Base-by-base conservation (phyloP, 1,139 yeast species). In the Wickerhamomyces sp. region DNA sequence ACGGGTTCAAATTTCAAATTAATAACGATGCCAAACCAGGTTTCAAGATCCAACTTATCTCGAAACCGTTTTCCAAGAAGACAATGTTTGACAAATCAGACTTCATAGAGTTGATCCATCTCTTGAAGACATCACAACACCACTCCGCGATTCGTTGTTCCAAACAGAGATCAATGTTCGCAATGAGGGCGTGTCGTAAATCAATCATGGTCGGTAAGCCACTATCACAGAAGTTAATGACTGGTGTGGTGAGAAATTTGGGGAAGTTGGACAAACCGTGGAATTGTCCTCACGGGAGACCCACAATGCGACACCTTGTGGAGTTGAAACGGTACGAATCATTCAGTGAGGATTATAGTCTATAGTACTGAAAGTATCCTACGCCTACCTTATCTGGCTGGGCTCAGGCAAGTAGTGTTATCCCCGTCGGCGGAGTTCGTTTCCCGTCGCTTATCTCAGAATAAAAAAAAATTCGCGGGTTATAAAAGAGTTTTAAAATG, bases 231-330 rank as follows among this genome's bases (percentile, higher is more conserved):
- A 61, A 57, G 9, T 71, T 75, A 7, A 93, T 93, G 99, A 55
- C 59, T 3, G 61, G 56, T 30, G 77, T 91, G 2, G 89, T 91
- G 3, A 56, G 62, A 21, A 73, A 88, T 49, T 62, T 93, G 38
- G 76, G 93, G 16, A 62, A 58, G 0, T 63, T 93, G 25, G 91
- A 88, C 43, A 86, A 86, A 52, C 99, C 99, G 0, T 93, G 98
- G 98, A 91, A 89, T 53, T 91, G 99, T 58, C 99, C 99, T 0
- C 99, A 91, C 59, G 98, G 99, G 0, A 66, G 99, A 42, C 99
- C 98, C 1, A 91, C 99, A 2, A 76, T 91, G 82, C 68, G 98
- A 38, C 97, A 91, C 57, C 64, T 91, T 38, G 74, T 79, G 44
- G 88, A 85, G 32, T 50, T 82, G 27, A 57, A 66, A 31, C 58